phyloP scores from a whole-genome alignment of 1,139 yeast genomes.

The Geotrichum macrosporum region DNA sequence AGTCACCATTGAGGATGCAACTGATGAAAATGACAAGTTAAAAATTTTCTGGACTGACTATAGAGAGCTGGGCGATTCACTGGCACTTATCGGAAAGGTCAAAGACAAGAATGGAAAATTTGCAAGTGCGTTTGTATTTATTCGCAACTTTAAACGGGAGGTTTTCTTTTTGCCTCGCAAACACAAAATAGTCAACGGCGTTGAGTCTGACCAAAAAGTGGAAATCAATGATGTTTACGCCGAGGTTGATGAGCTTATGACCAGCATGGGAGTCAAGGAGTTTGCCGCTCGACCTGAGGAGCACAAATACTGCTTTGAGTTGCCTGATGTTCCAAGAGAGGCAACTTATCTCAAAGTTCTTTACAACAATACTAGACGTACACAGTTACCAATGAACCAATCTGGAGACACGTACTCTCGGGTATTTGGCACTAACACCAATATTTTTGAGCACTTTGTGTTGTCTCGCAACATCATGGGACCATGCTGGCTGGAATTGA shows the following conservation, averaged over 20 bases:
- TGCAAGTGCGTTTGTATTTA: constrained; percentile 75
- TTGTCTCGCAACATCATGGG: constrained; percentile 86
- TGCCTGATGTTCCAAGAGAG: constrained; percentile 72
- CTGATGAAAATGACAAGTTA: constrained; percentile 46
- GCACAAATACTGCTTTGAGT: constrained; percentile 85
- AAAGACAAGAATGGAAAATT: constrained; percentile 41
- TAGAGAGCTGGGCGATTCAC: constrained; percentile 64
- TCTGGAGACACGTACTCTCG: constrained; percentile 73
- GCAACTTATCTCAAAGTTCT: constrained; percentile 76
- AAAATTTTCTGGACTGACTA: constrained; percentile 90
- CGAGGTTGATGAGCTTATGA: constrained; percentile 62
- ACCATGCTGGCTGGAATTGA: constrained; percentile 89
- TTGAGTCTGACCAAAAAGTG: constrained; percentile 42
- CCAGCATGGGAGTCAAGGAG: constrained; percentile 55
- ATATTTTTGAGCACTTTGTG: constrained; percentile 81
- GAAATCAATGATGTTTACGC: constrained; percentile 66
- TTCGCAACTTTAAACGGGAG: constrained; percentile 67
- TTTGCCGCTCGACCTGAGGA: constrained; percentile 67
- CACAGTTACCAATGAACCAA: constrained; percentile 55
- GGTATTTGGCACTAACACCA: constrained; percentile 74
- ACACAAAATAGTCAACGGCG: constrained; percentile 36
- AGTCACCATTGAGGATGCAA: constrained; percentile 22
- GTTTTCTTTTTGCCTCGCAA: constrained; percentile 66
- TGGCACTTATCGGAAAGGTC: constrained; percentile 79
- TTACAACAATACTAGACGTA: constrained; percentile 51